Base-by-base conservation (phyloP, 768 basidiomycete species). In the Kondoa malvinella region DNA sequence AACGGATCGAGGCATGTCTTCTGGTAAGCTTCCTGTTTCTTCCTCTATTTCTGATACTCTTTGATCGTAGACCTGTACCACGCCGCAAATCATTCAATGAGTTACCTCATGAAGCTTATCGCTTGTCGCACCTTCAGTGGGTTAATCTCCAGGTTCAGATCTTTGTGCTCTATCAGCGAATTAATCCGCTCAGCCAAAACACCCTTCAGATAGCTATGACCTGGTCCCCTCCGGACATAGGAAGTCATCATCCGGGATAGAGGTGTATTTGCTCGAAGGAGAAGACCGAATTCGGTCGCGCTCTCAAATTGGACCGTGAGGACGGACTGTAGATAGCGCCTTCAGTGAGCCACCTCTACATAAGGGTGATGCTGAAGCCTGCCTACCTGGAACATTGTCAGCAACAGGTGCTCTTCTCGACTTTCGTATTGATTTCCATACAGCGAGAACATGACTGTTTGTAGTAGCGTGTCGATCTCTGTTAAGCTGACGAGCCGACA, bases 161-260 rank as follows among this genome's bases (percentile, higher is more conserved):
- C 95, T 79, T 96, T 97, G 81, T 97, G 95, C 77, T 99, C 95
- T 74, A 99, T 97, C 72, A 99, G 81, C 74, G 89, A 91, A 79
- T 99, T 97, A 79, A 99, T 97, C 71, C 94, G 86, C 76, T 99
- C 95, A 29, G 95, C 92, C 60, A 99, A 82, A 31, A 97, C 92
- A 71, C 87, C 87, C 81, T 99, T 99, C 71, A 99, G 85, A 77
- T 97, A 99, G 74, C 90, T 92, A 78, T 97, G 95, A 67, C 95
- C 95, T 0, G 95, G 95, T 68, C 95, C 95, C 66, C 95, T 87
- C 69, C 95, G 88, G 65, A 95, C 97, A 79, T 99, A 99, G 25
- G 95, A 97, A 58, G 95, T 99, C 95, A 99, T 99, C 95, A 99
- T 99, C 50, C 95, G 87, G 62, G 92, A 96, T 27, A 99, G 95